A percentile compares a stretch with the other conserved stretches of the same genome.
phyloP scores from a whole-genome alignment of 164 flowering plant species.

The Vitis rupestris region DNA sequence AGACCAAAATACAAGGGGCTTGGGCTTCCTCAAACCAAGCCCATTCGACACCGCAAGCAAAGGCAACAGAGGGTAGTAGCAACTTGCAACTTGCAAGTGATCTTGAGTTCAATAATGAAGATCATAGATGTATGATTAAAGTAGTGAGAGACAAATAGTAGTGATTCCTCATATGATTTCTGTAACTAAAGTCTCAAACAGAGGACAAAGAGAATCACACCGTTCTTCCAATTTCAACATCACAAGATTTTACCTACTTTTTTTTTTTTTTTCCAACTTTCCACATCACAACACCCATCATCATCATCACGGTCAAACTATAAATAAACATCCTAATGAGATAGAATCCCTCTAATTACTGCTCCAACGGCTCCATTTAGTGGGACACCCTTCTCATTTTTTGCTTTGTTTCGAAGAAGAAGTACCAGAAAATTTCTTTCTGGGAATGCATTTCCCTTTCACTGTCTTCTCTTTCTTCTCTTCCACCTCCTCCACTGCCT shows the following conservation, averaged over 20 bases:
- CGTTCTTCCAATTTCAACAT: not conserved
- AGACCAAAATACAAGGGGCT: too few species aligned
- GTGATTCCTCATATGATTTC: not conserved
- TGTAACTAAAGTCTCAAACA: not conserved
- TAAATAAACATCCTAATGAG: not conserved
- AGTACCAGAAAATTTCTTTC: slow-evolving; percentile 23
- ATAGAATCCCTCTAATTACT: not conserved
- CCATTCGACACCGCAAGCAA: not conserved
- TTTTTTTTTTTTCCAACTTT: too few species aligned
- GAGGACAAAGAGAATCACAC: not conserved
- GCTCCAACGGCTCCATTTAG: not conserved
- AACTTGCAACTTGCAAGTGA: not conserved
- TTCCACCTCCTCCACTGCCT: slow-evolving; percentile 18
- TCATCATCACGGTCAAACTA: not conserved
- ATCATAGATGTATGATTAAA: not conserved
- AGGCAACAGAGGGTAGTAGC: not conserved
- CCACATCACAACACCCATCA: not conserved
- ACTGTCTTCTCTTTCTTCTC: slow-evolving; percentile 16
- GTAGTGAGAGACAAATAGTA: not conserved
- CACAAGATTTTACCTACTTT: not conserved
- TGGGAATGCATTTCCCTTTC: slow-evolving; percentile 60
- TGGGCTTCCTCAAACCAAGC: not conserved
- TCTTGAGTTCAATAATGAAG: not conserved
- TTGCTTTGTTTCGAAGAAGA: slow-evolving; percentile 11
- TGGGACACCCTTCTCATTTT: slow-evolving; percentile 8